phyloP scores from a whole-genome alignment of 495 filamentous ascomycete genomes.

The Trichocladium uniseriatum region DNA sequence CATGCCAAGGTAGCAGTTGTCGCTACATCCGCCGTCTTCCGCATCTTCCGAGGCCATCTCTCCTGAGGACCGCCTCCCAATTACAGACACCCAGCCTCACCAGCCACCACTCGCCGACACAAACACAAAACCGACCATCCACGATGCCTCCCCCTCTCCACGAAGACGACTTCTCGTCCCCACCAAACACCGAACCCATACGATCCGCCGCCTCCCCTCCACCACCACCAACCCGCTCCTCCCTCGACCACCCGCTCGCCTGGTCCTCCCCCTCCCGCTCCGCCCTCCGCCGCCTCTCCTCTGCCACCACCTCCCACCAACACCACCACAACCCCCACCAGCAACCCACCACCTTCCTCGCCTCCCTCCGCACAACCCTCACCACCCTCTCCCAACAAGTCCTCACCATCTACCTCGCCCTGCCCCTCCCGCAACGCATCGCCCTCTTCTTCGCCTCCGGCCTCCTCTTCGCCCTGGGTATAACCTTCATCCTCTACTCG shows the following conservation, averaged over 20 bases:
- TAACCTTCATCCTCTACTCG: conserved; percentile 65
- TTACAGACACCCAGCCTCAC: background rate
- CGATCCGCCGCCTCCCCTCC: background rate
- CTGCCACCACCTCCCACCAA: background rate
- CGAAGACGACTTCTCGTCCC: background rate
- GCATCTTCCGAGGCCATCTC: background rate
- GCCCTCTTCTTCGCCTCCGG: conserved; percentile 46
- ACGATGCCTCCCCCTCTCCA: conserved; percentile 3
- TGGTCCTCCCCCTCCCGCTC: background rate
- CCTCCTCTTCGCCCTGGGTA: conserved; percentile 39
- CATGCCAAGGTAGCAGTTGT: conserved; percentile 1
- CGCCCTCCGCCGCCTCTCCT: background rate
- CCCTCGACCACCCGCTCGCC: background rate
- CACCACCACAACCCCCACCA: conserved; percentile 3
- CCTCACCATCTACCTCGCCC: conserved; percentile 23
- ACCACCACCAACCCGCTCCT: background rate
- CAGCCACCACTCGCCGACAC: background rate
- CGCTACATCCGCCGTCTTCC: background rate
- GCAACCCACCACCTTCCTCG: conserved; percentile 5
- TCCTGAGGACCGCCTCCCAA: background rate
- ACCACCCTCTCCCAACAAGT: conserved; percentile 15
- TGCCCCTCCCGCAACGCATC: conserved; percentile 54
- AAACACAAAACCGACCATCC: background rate
- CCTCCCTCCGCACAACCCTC: conserved; percentile 13
- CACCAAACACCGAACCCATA: background rate